These are phyloP conservation scores for Gossypium herbaceum DNA, from an alignment of 345 rosid species.

Conservation along the genomic window DNA sequence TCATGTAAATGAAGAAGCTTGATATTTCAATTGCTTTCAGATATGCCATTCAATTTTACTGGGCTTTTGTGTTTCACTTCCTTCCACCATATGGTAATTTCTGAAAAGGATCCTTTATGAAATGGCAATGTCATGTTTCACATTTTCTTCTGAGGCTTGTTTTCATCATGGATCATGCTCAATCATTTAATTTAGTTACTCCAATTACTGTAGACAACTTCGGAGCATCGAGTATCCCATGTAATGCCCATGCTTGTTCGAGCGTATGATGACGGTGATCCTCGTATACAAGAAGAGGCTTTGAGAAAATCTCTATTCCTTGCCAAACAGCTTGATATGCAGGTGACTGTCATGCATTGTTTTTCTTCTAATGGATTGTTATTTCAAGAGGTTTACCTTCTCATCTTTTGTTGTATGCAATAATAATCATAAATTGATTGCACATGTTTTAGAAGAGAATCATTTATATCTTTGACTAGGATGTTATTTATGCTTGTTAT, in stretches of 20 bases:
- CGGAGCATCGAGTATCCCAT: constrained; percentile 57
- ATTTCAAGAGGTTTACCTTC: neutral
- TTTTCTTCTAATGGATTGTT: neutral
- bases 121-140: neutral
- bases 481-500: neutral
- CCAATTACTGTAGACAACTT: constrained; percentile 53
- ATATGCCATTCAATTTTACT: neutral
- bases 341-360: constrained; percentile 39
- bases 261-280: constrained; percentile 90
- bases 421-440: no score
- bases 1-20: neutral
- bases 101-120: neutral
- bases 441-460: neutral
- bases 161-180: constrained; percentile 15
- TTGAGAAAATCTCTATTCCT: constrained; percentile 64
- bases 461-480: neutral
- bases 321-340: constrained; percentile 78
- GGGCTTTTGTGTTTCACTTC: neutral
- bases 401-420: constrained; percentile 1
- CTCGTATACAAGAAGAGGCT: constrained; percentile 92
- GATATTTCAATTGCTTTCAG: neutral
- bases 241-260: constrained; percentile 85
- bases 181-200: constrained; percentile 9
- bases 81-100: neutral
- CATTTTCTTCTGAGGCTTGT: neutral